phyloP scores from a whole-genome alignment of 2,329 filamentous ascomycete species.

The Pseudogymnoascus sp. region DNA sequence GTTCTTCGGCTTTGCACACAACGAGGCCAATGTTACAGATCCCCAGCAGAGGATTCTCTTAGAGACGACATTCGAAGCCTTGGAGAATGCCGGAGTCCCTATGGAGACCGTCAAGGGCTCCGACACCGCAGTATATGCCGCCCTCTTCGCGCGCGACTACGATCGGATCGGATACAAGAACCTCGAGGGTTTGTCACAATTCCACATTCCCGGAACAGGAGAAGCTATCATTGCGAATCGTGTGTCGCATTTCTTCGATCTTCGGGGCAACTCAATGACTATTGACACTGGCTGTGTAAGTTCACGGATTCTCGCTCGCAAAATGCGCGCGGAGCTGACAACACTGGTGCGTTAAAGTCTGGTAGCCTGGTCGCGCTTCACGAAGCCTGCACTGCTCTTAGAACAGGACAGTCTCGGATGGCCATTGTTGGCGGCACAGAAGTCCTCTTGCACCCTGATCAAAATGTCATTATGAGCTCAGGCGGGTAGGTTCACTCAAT shows the following conservation, averaged over 20 bases:
- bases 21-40: conserved; percentile 24
- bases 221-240: conserved; percentile 16
- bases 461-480: not conserved
- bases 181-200: conserved; percentile 18
- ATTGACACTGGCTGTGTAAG: conserved; percentile 15
- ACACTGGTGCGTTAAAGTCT: not conserved
- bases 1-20: conserved; percentile 15
- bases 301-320: not conserved
- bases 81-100: conserved; percentile 21
- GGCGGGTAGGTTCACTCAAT: not conserved
- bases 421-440: conserved; percentile 12
- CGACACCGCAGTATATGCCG: not conserved
- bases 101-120: conserved; percentile 9
- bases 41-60: conserved; percentile 25
- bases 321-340: not conserved
- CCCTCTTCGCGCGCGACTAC: not conserved
- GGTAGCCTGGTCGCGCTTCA: conserved; percentile 45
- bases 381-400: conserved; percentile 35
- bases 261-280: conserved; percentile 11
- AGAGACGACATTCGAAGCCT: conserved; percentile 23
- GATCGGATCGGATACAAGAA: conserved; percentile 13
- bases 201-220: not conserved
- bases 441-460: conserved; percentile 18
- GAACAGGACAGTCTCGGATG: conserved; percentile 23
- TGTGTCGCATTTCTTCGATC: conserved; percentile 21